Evolutionary conservation across 352 stramenopile species (phyloP), one percentile per base, ranked within the genome.

Genomic region (Blastocystis sp.): DNA sequence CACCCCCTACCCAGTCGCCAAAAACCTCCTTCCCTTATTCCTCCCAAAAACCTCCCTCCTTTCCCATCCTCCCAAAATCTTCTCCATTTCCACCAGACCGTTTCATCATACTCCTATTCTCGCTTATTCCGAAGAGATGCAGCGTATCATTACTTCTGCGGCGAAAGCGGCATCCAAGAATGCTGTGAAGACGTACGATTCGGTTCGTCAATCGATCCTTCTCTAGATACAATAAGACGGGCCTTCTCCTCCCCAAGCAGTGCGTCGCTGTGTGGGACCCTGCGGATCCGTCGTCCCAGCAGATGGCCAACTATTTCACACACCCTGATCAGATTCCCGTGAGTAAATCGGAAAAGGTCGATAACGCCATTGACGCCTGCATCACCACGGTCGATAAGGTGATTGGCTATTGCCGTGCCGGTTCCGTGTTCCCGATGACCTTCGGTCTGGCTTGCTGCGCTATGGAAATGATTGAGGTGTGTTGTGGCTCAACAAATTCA

Each of bases 381-480:
- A 34, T 84, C 24, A 84, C 73, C 16, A 84, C 54, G 9, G 42
- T 84, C 21, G 73, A 84, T 32, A 76, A 56, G 24, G 44, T 84
- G 4, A 84, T 84, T 57, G 48, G 92, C 72, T 84, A 84, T 32
- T 84, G 73, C 44, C 54, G 73, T 42, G 21, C 73, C 44, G 93
- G 94, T 78, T 98, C 95, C 42, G 87, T 99, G 32, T 99, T 96
- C 96, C 96, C 96, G 64, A 97, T 99, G 90, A 98, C 96, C 6
- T 99, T 99, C 89, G 96, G 96, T 73, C 89, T 99, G 14, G 96
- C 96, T 7, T 99, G 96, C 89, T 99, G 96, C 88, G 96, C 96
- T 64, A 95, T 99, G 24, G 96, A 99, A 91, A 99, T 99, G 96
- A 99, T 99, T 92, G 92, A 96, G 81, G 87, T 88, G 21, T 42